These are phyloP conservation scores for Penicillium lividum DNA, from an alignment of 495 filamentous ascomycete genomes.

Conservation along the genomic window DNA sequence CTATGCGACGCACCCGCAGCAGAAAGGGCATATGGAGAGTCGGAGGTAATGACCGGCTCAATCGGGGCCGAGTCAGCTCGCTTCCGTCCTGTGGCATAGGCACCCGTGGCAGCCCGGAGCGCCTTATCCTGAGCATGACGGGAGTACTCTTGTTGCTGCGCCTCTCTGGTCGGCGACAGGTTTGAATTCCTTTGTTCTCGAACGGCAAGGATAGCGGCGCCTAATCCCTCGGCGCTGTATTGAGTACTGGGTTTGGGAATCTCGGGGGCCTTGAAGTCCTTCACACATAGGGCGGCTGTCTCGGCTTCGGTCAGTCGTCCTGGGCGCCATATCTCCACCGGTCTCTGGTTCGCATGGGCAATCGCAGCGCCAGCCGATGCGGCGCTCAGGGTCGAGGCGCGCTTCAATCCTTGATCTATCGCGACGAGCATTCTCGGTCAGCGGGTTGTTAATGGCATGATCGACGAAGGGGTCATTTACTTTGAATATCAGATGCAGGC, in stretches of 20 bases:
- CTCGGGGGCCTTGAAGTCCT: conserved; percentile 63
- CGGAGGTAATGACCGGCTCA: conserved; percentile 51
- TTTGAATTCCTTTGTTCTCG: conserved; percentile 50
- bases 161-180: conserved; percentile 10
- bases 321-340: conserved; percentile 62
- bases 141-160: conserved; percentile 16
- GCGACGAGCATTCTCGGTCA: conserved; percentile 36
- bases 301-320: conserved; percentile 61
- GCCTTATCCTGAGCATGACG: conserved; percentile 55
- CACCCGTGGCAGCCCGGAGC: conserved; percentile 70
- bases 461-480: conserved; percentile 27
- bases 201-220: conserved; percentile 70
- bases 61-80: conserved; percentile 67
- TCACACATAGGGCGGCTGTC: conserved; percentile 66
- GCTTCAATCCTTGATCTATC: conserved; percentile 63
- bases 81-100: conserved; percentile 60
- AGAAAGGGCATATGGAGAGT: conserved; percentile 63
- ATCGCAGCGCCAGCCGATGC: conserved; percentile 75
- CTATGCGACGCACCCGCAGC: conserved; percentile 63
- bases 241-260: conserved; percentile 51
- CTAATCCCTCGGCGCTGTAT: conserved; percentile 61
- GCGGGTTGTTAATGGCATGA: neutral
- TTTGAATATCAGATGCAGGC: conserved; percentile 22
- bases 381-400: conserved; percentile 63
- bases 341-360: conserved; percentile 67